These are phyloP conservation scores for Nectriaceae sp. DNA, from an alignment of 2,329 filamentous ascomycete genomes.

Conservation along the genomic window DNA sequence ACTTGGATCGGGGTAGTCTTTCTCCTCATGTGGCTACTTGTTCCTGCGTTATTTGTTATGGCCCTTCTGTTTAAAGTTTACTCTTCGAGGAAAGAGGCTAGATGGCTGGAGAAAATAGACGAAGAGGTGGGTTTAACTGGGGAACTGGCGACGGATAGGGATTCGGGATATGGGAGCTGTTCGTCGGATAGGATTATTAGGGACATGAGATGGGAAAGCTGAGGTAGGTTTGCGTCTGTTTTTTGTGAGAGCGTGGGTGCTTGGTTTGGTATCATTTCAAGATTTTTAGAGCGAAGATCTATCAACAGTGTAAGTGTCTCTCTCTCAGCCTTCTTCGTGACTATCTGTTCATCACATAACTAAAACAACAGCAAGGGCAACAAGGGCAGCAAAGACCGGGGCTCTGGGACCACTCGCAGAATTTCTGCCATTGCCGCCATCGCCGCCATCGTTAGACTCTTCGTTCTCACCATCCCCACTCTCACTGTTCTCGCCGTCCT, in stretches of 20 bases:
- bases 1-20: slow-evolving; percentile 15
- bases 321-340: too few relatives aligned
- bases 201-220: too few relatives aligned
- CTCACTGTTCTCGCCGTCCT: neutral
- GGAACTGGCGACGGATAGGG: slow-evolving; percentile 6
- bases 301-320: too few relatives aligned
- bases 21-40: slow-evolving; percentile 17
- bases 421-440: slow-evolving; percentile 2
- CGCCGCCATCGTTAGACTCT: slow-evolving; percentile 2
- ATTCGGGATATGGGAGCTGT: neutral
- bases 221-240: too few relatives aligned
- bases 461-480: slow-evolving; percentile 8
- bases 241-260: too few relatives aligned
- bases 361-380: slow-evolving; percentile 16
- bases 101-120: slow-evolving; percentile 17
- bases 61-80: slow-evolving; percentile 9
- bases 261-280: too few relatives aligned
- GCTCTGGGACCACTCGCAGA: slow-evolving; percentile 9
- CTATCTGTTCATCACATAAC: too few relatives aligned
- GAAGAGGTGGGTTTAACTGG: slow-evolving; percentile 15
- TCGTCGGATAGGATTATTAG: neutral
- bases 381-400: slow-evolving; percentile 11
- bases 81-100: slow-evolving; percentile 11
- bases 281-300: too few relatives aligned
- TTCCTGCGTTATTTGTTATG: slow-evolving; percentile 16